These are phyloP conservation scores for Wickerhamiella galacta DNA, from an alignment of 805 yeast species.

Conservation along the genomic window DNA sequence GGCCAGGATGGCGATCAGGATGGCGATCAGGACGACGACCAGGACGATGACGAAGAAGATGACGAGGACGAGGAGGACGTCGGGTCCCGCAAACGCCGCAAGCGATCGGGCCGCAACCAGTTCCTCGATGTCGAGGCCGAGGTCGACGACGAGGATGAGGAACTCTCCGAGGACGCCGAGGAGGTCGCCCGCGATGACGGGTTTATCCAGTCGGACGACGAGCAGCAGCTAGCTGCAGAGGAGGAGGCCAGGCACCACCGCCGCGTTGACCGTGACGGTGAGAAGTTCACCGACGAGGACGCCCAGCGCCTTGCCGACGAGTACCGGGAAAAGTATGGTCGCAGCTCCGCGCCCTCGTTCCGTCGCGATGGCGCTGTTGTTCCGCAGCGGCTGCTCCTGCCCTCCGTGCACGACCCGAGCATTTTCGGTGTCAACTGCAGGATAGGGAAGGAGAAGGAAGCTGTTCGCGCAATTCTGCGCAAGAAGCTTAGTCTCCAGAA, in stretches of 20 bases:
- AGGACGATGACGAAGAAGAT: constrained; percentile 17
- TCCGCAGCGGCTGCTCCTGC: constrained; percentile 82
- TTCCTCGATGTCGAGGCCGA: constrained; percentile 98
- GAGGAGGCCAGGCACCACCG: constrained; percentile 58
- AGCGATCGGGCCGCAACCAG: constrained; percentile 43
- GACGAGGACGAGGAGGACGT: constrained; percentile 27
- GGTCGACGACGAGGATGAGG: constrained; percentile 95
- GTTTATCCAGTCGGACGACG: constrained; percentile 38
- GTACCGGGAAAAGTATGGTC: constrained; percentile 81
- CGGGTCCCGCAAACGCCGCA: constrained; percentile 24
- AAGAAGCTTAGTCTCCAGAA: constrained; percentile 66
- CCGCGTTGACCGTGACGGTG: constrained; percentile 66
- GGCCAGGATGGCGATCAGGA: constrained; percentile 19
- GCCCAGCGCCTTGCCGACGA: constrained; percentile 89
- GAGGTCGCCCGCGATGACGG: constrained; percentile 63
- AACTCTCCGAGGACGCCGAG: constrained; percentile 88
- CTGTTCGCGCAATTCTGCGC: constrained; percentile 69
- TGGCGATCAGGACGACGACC: constrained; percentile 31
- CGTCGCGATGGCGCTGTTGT: constrained; percentile 76
- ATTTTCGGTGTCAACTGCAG: constrained; percentile 92
- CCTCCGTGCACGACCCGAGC: constrained; percentile 90
- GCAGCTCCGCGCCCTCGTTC: constrained; percentile 62
- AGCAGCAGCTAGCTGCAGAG: constrained; percentile 26
- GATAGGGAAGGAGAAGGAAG: constrained; percentile 82
- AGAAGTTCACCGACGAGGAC: constrained; percentile 79